Base-by-base conservation (phyloP, 352 stramenopile genomes). In the Globisporangium cystogenes region DNA sequence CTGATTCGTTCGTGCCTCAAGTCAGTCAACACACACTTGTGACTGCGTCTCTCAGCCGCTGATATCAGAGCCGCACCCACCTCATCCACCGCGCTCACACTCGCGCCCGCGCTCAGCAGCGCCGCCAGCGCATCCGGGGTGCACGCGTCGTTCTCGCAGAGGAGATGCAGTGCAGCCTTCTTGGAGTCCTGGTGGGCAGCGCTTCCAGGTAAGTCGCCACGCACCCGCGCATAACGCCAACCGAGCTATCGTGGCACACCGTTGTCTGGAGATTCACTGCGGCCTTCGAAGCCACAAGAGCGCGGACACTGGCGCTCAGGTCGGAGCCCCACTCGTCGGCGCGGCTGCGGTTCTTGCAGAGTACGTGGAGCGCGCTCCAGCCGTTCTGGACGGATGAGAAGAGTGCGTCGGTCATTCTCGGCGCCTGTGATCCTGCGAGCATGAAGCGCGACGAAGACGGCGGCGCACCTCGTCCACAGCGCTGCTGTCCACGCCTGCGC, bases 101-200 rank as follows among this genome's bases (percentile, higher is more conserved):
- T 56, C 2, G 67, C 54, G 0, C 65, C 57, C 16, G 72, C 67
- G 23, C 74, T 65, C 4, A 91, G 48, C 18, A 93, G 60, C 14
- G 62, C 41, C 29, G 70, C 45, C 11, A 92, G 39, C 14, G 73
- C 55, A 0, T 59, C 53, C 15, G 21, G 44, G 1, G 67, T 74
- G 23, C 77, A 67, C 6, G 53, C 48, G 52, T 91, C 80, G 51
- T 89, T 93, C 53, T 86, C 80, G 53, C 80, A 90, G 20, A 93
- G 57, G 20, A 90, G 53, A 55, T 93, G 82, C 33, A 93, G 74
- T 41, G 77, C 71, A 2, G 76, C 70, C 51, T 83, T 83, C 48
- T 68, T 67, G 24, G 64, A 72, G 44, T 80, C 68, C 72, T 83
- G 46, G 37, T 21, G 14, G n/a, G n/a, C n/a, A n/a, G 10, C 37